Conservation (phyloP, 345 rosid genomes). For the Linum lewisii region DNA sequence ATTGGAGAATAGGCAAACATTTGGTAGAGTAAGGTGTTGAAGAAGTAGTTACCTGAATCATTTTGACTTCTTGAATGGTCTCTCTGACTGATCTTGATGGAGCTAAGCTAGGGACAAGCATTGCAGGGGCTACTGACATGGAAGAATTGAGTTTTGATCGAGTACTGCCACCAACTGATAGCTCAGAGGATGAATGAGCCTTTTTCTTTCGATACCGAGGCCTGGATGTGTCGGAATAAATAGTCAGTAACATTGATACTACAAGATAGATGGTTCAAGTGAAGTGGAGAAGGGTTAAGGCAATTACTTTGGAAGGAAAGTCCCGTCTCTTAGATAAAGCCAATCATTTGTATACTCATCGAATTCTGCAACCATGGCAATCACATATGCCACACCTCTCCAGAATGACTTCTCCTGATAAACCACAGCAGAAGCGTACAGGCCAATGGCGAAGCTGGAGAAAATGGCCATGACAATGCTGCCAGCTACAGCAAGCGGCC, state of each 20-base stretch:
- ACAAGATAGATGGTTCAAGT: too few species aligned
- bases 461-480: slow-evolving; percentile 46
- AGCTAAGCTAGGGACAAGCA: slow-evolving; percentile 62
- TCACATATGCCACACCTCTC: slow-evolving; percentile 73
- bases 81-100: slow-evolving; percentile 67
- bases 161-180: slow-evolving; percentile 34
- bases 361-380: slow-evolving; percentile 81
- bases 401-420: slow-evolving; percentile 76
- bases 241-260: slow-evolving; percentile 14
- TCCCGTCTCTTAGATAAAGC: slow-evolving; percentile 79
- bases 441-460: slow-evolving; percentile 57
- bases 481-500: slow-evolving; percentile 73
- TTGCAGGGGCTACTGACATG: slow-evolving; percentile 48
- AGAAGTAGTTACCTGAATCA: slow-evolving; percentile 61
- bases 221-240: slow-evolving; percentile 35
- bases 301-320: slow-evolving; percentile 71
- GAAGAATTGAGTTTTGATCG: slow-evolving; percentile 23
- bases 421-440: slow-evolving; percentile 64
- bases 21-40: too few species aligned
- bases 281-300: slow-evolving; percentile 10
- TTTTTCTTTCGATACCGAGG: slow-evolving; percentile 55
- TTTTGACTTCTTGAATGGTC: slow-evolving; percentile 67
- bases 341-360: slow-evolving; percentile 84
- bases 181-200: slow-evolving; percentile 36
- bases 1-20: too few species aligned